Conservation (phyloP, 2,329 filamentous ascomycete genomes). For the Pyrenophora graminea region DNA sequence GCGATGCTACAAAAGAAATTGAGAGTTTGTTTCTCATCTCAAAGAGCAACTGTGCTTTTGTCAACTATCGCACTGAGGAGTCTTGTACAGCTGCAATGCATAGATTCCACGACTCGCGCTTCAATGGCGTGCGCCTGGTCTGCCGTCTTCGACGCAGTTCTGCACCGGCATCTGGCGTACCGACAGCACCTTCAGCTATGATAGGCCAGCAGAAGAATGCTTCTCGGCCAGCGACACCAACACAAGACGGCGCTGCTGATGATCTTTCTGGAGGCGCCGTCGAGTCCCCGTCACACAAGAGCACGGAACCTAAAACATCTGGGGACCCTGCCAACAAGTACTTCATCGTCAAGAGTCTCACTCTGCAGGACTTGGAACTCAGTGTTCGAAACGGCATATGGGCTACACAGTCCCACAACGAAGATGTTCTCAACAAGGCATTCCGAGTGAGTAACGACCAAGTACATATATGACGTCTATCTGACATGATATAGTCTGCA, state of each 20-base stretch:
- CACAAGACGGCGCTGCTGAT: conserved; percentile 15
- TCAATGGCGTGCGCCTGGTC: conserved; percentile 82
- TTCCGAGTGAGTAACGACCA: conserved; percentile 65
- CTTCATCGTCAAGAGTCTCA: conserved; percentile 92
- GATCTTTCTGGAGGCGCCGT: conserved; percentile 15
- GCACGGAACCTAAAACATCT: conserved; percentile 9
- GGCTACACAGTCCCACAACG: conserved; percentile 95
- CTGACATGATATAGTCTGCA: conserved; percentile 59
- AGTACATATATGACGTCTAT: not conserved
- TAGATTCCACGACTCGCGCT: conserved; percentile 87
- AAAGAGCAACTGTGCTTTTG: conserved; percentile 96
- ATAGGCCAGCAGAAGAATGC: conserved; percentile 27
- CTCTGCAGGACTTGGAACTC: conserved; percentile 83
- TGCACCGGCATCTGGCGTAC: conserved; percentile 53
- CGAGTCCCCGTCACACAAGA: conserved; percentile 16
- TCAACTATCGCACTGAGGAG: conserved; percentile 85
- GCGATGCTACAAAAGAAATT: conserved; percentile 72
- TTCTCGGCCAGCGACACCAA: conserved; percentile 36
- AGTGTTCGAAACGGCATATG: conserved; percentile 88
- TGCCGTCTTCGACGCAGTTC: conserved; percentile 73
- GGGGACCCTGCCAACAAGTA: conserved; percentile 67
- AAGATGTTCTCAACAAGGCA: conserved; percentile 78
- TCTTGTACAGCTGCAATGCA: conserved; percentile 77
- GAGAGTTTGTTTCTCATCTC: conserved; percentile 93
- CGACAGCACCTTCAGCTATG: conserved; percentile 60